Evolutionary conservation across 1,139 yeast genomes (phyloP).

Genomic region (Candida mesenterica): DNA sequence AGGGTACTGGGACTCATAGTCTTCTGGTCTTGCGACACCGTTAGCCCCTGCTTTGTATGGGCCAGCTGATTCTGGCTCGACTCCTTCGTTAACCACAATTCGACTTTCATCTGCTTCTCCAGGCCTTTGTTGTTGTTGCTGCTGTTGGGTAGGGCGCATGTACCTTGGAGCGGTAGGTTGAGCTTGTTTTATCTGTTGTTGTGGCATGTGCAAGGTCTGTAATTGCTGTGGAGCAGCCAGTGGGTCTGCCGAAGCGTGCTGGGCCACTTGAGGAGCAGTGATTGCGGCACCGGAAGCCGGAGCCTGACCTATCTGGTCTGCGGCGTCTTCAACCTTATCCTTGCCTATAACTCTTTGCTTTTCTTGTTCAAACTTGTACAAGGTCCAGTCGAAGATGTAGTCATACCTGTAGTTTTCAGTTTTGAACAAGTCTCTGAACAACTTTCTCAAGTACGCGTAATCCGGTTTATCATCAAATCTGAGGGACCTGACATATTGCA

Average conservation of each 20-base stretch:
- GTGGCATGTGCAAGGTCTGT: slow-evolving; percentile 3
- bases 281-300: too few relatives aligned
- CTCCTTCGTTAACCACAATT: neutral
- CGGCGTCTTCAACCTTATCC: slow-evolving; percentile 27
- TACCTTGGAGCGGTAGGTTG: slow-evolving; percentile 1
- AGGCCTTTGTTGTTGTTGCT: slow-evolving; percentile 2
- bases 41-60: too few relatives aligned
- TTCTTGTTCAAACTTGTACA: slow-evolving; percentile 71
- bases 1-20: neutral
- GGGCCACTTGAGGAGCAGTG: slow-evolving; percentile 5
- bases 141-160: slow-evolving; percentile 1
- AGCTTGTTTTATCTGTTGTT: slow-evolving; percentile 6
- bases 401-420: slow-evolving; percentile 91
- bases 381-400: slow-evolving; percentile 96
- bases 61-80: neutral
- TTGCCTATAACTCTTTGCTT: slow-evolving; percentile 56
- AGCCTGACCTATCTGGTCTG: too few relatives aligned
- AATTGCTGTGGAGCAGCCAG: slow-evolving; percentile 7
- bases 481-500: slow-evolving; percentile 84
- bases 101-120: slow-evolving; percentile 1
- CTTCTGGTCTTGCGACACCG: too few relatives aligned
- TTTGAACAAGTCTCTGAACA: slow-evolving; percentile 85
- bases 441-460: slow-evolving; percentile 82
- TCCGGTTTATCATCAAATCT: slow-evolving; percentile 97
- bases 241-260: slow-evolving; percentile 2